Evolutionary conservation across 305 asterid genomes (phyloP), one percentile per base, ranked within the genome.

Genomic region (Fraxinus angustifolia): DNA sequence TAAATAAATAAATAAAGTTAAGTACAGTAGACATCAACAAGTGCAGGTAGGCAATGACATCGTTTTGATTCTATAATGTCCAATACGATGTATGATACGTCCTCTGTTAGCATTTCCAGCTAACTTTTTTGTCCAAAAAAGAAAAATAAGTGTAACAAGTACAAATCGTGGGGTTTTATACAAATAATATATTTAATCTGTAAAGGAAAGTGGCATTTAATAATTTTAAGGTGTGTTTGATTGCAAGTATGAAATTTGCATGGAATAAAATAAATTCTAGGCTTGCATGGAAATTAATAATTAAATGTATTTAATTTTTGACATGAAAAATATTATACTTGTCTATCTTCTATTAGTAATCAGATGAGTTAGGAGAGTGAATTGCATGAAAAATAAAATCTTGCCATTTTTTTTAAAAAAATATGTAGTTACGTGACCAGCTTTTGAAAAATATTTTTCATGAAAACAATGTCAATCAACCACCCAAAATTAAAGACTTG

Each of bases 21-120:
- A 70, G 75, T 31, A 31, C 75, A 70, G 17, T n/a, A 70, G 75
- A 31, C 75, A 70, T 70, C 23, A 1, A 16, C 40, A 70, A 70
- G 75, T 70, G 75, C 75, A 70, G 75, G 42, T 70, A 31, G 75
- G 75, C 75, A 30, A 30, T 30, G 40, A 19, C 74, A 30, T 70
- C 23, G 21, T 70, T 30, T 70, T 70, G 38, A 62, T 62, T 62
- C 34, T 62, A 11, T 23, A 10, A 23, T 62, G 30, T 10, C 72
- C 72, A 62, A 62, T 62, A 62, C 72, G 72, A 62, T 14, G 75
- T 31, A 70, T 70, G 40, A 70, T 48, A 48, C 17, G 7, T 70
- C 14, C 3, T 12, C 31, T 11, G 72, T 62, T 30, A 23, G 11
- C 36, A 14, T 30, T 30, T 19, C 38, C 36, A 12, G 16, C 74